Evolutionary conservation across 2,329 filamentous ascomycete species (phyloP), one percentile per base, ranked within the genome.

Genomic region (Trichoderma simmonsii): DNA sequence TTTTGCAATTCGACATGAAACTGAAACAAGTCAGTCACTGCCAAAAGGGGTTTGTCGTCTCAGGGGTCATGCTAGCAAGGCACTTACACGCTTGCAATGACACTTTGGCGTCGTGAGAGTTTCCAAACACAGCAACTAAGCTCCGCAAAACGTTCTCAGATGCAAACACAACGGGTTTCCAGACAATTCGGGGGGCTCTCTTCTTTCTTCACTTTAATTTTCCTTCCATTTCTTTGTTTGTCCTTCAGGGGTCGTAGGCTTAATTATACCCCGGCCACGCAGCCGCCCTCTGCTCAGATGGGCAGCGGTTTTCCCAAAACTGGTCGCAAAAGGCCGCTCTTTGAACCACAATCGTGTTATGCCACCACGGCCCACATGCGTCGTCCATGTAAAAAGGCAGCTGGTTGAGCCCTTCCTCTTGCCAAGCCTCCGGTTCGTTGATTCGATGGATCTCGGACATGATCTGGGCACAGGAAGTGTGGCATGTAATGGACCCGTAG

Each of bases 401-500:
- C 61, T 75, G 70, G 32, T 72, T 70, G 21, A 77, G 63, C 4
- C 56, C 62, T 11, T 75, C 73, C 18, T 61, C 28, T 12, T 72
- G 59, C 79, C 78, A 80, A 3, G 78, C 74, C 36, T 77, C 75
- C 4, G 71, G 67, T 4, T 75, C 54, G 63, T 80, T 76, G 71
- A 80, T 80, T 14, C 78, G 75, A 48, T 79, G 48, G 5, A 80
- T 54, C 71, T 80, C 72, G 57, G 76, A 56, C 8, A 77, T 61
- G 51, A 80, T 75, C 8, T 51, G 73, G 24, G 57, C 18, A 59
- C 79, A 80, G 21, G 74, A 73, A 14, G 73, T 71, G 34, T 77
- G 75, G 65, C 75, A 75, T 28, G 77, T 71, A 15, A 80, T 72
- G 11, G 75, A 66, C 18, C 73, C 72, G 62, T 73, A 74, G 65